These are phyloP conservation scores for Chernovozyma sophiae-reginae DNA, from an alignment of 1,139 yeast genomes.

Conservation along the genomic window DNA sequence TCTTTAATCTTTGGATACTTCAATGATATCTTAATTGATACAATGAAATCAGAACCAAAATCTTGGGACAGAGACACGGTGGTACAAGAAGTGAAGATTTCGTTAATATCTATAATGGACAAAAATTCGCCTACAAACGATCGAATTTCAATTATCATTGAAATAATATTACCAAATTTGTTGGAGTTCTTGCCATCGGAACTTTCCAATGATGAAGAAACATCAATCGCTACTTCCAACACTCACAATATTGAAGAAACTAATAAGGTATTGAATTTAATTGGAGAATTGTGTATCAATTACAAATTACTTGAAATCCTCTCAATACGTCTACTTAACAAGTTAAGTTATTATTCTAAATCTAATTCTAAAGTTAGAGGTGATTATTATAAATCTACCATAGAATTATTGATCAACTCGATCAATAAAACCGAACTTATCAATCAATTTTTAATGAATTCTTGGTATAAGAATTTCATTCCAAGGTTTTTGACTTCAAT, in stretches of 20 bases:
- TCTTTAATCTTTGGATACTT: constrained; percentile 63
- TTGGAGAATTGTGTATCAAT: constrained; percentile 43
- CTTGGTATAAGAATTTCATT: constrained; percentile 39
- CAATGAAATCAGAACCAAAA: constrained; percentile 37
- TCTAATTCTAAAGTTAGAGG: background rate
- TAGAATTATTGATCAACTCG: constrained; percentile 22
- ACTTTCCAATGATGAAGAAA: constrained; percentile 9
- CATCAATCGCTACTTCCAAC: background rate
- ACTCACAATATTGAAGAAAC: constrained; percentile 1
- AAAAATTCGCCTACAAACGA: constrained; percentile 10
- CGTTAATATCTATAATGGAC: constrained; percentile 49
- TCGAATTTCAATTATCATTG: constrained; percentile 40
- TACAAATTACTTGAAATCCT: constrained; percentile 47
- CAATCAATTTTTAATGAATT: constrained; percentile 35
- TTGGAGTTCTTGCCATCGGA: constrained; percentile 39
- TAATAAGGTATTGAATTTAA: constrained; percentile 37
- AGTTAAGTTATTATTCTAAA: constrained; percentile 20
- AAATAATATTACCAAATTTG: constrained; percentile 57
- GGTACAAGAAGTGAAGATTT: constrained; percentile 37
- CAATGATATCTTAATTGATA: constrained; percentile 47
- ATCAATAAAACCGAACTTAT: constrained; percentile 20
- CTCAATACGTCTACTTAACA: constrained; percentile 47
- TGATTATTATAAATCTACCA: constrained; percentile 14
- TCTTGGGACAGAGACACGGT: constrained; percentile 31
- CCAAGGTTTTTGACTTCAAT: constrained; percentile 24